phyloP scores from a whole-genome alignment of 805 yeast species.

The Zygotorulaspora sp. region DNA sequence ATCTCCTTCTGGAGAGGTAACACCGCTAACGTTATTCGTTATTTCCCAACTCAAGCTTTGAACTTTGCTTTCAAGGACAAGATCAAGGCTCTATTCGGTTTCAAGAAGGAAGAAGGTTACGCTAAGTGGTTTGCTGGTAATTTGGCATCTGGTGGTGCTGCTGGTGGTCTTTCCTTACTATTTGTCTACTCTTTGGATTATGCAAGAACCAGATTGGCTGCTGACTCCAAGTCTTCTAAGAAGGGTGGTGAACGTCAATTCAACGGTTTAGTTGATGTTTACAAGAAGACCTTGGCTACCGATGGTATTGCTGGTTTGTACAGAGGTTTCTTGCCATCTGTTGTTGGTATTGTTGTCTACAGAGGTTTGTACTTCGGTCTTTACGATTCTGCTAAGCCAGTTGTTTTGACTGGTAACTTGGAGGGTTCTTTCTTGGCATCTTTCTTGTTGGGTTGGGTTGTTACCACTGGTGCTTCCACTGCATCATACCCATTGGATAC shows the following conservation, averaged over 20 bases:
- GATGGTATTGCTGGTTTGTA: slow-evolving; percentile 98
- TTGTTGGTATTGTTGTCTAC: slow-evolving; percentile 95
- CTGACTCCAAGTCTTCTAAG: slow-evolving; percentile 88
- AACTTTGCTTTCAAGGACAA: slow-evolving; percentile 98
- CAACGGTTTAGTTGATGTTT: slow-evolving; percentile 95
- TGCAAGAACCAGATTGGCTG: slow-evolving; percentile 98
- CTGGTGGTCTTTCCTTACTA: slow-evolving; percentile 93
- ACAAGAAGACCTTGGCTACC: slow-evolving; percentile 89
- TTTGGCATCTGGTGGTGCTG: slow-evolving; percentile 98
- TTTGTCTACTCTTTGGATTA: slow-evolving; percentile 95
- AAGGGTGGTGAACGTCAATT: slow-evolving; percentile 91
- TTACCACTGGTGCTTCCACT: slow-evolving; percentile 97
- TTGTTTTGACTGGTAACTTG: slow-evolving; percentile 86
- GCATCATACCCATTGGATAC: slow-evolving; percentile 99
- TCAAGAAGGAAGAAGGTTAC: slow-evolving; percentile 94
- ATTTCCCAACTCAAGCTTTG: slow-evolving; percentile 99
- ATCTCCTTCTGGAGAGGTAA: slow-evolving; percentile 98
- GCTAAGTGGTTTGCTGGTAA: slow-evolving; percentile 95
- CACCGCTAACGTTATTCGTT: slow-evolving; percentile 98
- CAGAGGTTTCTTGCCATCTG: slow-evolving; percentile 99
- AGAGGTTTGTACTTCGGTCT: slow-evolving; percentile 99
- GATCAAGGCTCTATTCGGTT: slow-evolving; percentile 92
- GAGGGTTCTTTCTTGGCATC: slow-evolving; percentile 94
- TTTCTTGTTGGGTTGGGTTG: slow-evolving; percentile 95
- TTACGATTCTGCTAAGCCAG: slow-evolving; percentile 95